Conservation (phyloP, 2,329 filamentous ascomycete species). For the Colletotrichum limetticola region DNA sequence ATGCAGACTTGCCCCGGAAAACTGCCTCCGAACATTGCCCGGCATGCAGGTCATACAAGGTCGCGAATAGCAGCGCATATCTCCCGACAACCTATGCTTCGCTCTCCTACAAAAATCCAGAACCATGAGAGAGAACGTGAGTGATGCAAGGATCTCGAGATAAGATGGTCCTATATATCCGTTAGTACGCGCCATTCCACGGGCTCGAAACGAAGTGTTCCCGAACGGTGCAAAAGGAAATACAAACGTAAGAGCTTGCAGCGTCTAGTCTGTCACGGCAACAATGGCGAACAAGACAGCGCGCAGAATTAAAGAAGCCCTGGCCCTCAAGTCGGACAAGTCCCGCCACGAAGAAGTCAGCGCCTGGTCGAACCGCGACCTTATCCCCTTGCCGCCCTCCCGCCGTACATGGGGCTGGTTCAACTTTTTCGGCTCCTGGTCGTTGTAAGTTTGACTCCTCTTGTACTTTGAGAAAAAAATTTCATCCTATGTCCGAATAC, state of each 20-base stretch:
- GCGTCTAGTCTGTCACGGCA: no score
- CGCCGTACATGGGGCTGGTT: slow-evolving; percentile 59
- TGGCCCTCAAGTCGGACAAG: slow-evolving; percentile 51
- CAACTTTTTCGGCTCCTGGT: slow-evolving; percentile 56
- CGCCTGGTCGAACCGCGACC: slow-evolving; percentile 59
- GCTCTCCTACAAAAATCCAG: neutral
- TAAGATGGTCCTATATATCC: neutral
- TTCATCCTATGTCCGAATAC: fast-evolving
- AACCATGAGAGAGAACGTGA: neutral
- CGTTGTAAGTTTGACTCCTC: slow-evolving; percentile 41
- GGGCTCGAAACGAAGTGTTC: neutral
- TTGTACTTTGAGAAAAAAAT: no score
- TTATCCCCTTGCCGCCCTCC: slow-evolving; percentile 50
- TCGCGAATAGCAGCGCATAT: no score
- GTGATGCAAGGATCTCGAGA: neutral
- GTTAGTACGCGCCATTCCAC: neutral
- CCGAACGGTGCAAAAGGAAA: no score
- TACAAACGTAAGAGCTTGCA: neutral
- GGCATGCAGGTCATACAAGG: neutral
- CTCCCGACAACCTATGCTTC: neutral
- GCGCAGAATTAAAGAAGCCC: slow-evolving; percentile 43
- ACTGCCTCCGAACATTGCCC: slow-evolving; percentile 2
- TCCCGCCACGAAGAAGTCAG: slow-evolving; percentile 56
- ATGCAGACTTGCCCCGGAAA: slow-evolving; percentile 1
- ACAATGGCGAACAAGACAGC: neutral